Evolutionary conservation across 495 filamentous ascomycete genomes (phyloP).

Genomic region (Hypomontagnella monticulosa): DNA sequence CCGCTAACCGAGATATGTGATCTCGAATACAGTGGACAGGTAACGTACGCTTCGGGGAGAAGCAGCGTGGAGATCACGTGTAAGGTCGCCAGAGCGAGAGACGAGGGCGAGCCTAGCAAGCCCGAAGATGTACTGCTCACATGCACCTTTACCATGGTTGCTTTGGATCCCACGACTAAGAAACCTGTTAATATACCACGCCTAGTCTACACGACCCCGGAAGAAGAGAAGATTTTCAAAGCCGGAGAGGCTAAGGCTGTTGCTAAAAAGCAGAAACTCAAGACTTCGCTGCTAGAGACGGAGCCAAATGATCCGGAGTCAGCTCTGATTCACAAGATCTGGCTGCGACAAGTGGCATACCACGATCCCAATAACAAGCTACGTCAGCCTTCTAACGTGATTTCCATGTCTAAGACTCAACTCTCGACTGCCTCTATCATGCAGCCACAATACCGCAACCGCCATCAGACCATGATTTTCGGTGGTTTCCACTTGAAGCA

Average conservation of each 20-base stretch:
- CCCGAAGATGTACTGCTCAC: slow-evolving; percentile 78
- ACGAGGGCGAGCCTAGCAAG: slow-evolving; percentile 64
- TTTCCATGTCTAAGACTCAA: slow-evolving; percentile 73
- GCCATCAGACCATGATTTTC: slow-evolving; percentile 92
- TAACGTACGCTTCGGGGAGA: slow-evolving; percentile 81
- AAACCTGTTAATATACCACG: slow-evolving; percentile 64
- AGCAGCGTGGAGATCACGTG: slow-evolving; percentile 84
- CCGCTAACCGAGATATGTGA: slow-evolving; percentile 83
- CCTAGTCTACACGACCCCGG: slow-evolving; percentile 71
- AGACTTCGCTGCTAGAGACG: slow-evolving; percentile 72
- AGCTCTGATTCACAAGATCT: slow-evolving; percentile 81
- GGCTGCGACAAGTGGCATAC: slow-evolving; percentile 77
- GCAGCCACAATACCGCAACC: slow-evolving; percentile 87
- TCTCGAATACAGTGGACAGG: slow-evolving; percentile 79
- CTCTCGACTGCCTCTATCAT: slow-evolving; percentile 81
- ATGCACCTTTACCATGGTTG: slow-evolving; percentile 86
- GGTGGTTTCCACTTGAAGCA: slow-evolving; percentile 85
- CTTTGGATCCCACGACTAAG: slow-evolving; percentile 77
- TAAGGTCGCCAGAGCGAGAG: slow-evolving; percentile 72
- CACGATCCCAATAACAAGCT: slow-evolving; percentile 68
- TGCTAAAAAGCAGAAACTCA: slow-evolving; percentile 73
- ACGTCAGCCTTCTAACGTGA: slow-evolving; percentile 68
- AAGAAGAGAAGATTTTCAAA: slow-evolving; percentile 73
- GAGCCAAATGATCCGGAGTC: slow-evolving; percentile 81
- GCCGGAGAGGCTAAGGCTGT: slow-evolving; percentile 78